A percentile compares a stretch with the other conserved stretches of the same genome.
phyloP scores from a whole-genome alignment of 2,329 filamentous ascomycete species.

The Dothidotthia symphoricarpi region DNA sequence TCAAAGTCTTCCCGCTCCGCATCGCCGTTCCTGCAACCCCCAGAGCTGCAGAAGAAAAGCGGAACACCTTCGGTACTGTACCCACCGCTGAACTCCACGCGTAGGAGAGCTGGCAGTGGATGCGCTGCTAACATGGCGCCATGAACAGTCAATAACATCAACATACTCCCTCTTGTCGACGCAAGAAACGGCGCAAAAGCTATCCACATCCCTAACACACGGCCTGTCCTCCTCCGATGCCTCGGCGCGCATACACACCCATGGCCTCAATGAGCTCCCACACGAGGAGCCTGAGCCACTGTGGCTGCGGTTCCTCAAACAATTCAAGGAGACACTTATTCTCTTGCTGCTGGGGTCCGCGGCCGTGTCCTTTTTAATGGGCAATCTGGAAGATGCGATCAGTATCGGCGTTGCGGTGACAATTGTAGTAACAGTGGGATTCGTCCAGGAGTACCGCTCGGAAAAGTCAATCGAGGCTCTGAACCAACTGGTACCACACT shows the following conservation, averaged over 20 bases:
- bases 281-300: conserved; percentile 91
- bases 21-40: conserved; percentile 33
- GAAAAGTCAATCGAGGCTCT: conserved; percentile 96
- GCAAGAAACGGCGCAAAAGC: conserved; percentile 70
- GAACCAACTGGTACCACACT: conserved; percentile 89
- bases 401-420: conserved; percentile 96
- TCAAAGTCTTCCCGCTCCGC: conserved; percentile 28
- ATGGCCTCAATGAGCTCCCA: conserved; percentile 91
- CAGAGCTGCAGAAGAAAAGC: conserved; percentile 28
- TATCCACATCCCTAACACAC: conserved; percentile 78
- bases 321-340: conserved; percentile 95
- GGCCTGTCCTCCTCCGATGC: conserved; percentile 82
- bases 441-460: conserved; percentile 95
- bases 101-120: conserved; percentile 2
- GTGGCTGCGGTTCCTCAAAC: conserved; percentile 92
- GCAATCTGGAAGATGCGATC: conserved; percentile 90
- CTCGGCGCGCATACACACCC: conserved; percentile 70
- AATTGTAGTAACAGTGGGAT: conserved; percentile 94
- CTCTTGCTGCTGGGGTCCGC: conserved; percentile 87
- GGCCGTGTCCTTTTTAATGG: conserved; percentile 81
- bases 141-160: conserved; percentile 45
- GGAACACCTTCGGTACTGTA: conserved; percentile 31
- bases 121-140: conserved; percentile 17
- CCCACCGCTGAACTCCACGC: background rate
- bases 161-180: conserved; percentile 67